Percentiles rank a stretch among this genome's conserved stretches.
These are phyloP conservation scores for Thraustochytrium sp. DNA, from an alignment of 352 stramenopile genomes.

Conservation along the genomic window DNA sequence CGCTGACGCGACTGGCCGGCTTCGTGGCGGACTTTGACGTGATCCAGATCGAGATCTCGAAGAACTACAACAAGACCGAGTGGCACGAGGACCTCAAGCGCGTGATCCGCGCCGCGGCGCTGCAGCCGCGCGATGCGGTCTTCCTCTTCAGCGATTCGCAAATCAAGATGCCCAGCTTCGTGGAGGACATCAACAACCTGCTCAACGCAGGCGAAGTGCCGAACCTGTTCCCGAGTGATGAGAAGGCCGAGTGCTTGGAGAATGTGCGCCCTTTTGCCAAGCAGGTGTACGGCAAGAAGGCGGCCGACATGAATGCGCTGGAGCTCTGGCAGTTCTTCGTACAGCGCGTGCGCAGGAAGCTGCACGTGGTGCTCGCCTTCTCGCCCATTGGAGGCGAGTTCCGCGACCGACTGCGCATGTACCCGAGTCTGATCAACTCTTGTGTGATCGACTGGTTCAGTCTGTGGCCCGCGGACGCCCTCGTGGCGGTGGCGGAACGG, in stretches of 20 bases:
- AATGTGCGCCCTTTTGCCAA: constrained; percentile 78
- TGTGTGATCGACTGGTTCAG: constrained; percentile 96
- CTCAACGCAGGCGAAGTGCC: constrained; percentile 87
- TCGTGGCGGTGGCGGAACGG: constrained; percentile 83
- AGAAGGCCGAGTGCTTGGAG: constrained; percentile 74
- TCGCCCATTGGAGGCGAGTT: constrained; percentile 89
- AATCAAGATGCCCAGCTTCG: constrained; percentile 85
- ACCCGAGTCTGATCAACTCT: constrained; percentile 91
- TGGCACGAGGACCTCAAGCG: constrained; percentile 86
- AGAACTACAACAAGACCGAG: constrained; percentile 81
- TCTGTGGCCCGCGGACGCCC: constrained; percentile 80
- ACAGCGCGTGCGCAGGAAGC: constrained; percentile 74
- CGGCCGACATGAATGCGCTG: constrained; percentile 77
- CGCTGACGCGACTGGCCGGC: constrained; percentile 74
- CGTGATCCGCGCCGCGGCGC: constrained; percentile 72
- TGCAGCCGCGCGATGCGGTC: constrained; percentile 80
- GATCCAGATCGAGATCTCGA: constrained; percentile 88
- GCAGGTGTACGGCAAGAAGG: constrained; percentile 76
- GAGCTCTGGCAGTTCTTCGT: constrained; percentile 87
- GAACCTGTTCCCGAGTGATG: constrained; percentile 84
- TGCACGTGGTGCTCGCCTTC: constrained; percentile 89
- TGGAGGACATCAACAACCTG: constrained; percentile 91
- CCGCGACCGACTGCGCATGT: constrained; percentile 82
- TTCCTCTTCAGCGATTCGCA: constrained; percentile 90
- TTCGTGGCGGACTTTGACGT: constrained; percentile 86